phyloP scores from a whole-genome alignment of 805 yeast genomes.

The Starmera caribaea region DNA sequence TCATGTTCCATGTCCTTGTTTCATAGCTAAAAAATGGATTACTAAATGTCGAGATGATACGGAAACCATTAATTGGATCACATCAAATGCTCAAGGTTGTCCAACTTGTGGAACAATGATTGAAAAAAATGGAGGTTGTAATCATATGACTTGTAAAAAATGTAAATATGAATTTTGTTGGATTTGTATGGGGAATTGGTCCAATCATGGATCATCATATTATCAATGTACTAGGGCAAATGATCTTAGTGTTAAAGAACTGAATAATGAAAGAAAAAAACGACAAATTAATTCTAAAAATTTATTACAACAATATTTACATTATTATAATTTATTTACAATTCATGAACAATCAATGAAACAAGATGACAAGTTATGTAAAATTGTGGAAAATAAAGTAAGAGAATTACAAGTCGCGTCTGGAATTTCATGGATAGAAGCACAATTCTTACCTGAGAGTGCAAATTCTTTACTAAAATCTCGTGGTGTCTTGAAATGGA shows the following conservation, averaged over 20 bases:
- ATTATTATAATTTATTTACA: conserved; percentile 63
- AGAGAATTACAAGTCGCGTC: conserved; percentile 52
- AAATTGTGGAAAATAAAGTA: conserved; percentile 55
- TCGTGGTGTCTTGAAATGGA: conserved; percentile 79
- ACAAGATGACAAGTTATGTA: conserved; percentile 56
- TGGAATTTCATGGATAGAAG: conserved; percentile 71
- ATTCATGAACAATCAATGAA: conserved; percentile 70
- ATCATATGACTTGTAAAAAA: conserved; percentile 84
- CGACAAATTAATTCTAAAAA: conserved; percentile 33
- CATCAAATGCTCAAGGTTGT: conserved; percentile 76
- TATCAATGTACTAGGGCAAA: conserved; percentile 61
- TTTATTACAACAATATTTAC: conserved; percentile 57
- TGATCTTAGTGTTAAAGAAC: conserved; percentile 21
- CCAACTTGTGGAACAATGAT: conserved; percentile 73
- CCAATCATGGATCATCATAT: conserved; percentile 48
- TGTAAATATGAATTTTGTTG: conserved; percentile 85
- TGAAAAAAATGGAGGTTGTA: conserved; percentile 95
- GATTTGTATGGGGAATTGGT: conserved; percentile 82
- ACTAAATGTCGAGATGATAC: conserved; percentile 77
- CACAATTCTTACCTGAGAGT: conserved; percentile 72
- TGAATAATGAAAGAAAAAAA: conserved; percentile 25
- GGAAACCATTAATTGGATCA: conserved; percentile 82
- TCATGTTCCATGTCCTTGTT: conserved; percentile 83
- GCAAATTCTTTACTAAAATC: conserved; percentile 56
- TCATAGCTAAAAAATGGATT: conserved; percentile 60